Conservation (phyloP, 805 yeast species). For the Myxozyma sirexii region DNA sequence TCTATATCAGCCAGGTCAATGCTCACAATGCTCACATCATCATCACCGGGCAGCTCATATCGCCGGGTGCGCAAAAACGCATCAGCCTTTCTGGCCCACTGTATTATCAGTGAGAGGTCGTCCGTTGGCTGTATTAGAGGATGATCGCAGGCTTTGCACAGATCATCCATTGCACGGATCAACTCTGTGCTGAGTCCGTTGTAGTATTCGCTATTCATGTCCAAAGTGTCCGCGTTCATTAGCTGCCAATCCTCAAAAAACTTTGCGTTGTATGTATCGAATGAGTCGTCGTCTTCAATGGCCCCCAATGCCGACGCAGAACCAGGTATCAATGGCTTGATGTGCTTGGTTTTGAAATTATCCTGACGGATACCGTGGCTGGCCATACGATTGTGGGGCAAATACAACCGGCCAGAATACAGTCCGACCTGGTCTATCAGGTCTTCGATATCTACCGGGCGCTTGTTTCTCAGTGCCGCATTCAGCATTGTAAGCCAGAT, state of each 20-base stretch:
- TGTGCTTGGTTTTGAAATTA: not conserved
- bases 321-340: not conserved
- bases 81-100: not conserved
- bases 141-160: not conserved
- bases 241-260: not conserved
- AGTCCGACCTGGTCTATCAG: not conserved
- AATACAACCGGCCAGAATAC: not conserved
- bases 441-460: not conserved
- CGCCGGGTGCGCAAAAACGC: not conserved
- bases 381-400: not conserved
- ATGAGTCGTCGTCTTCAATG: constrained; percentile 4
- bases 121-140: not conserved
- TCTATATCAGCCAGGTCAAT: not conserved
- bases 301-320: not conserved
- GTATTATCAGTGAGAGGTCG: not conserved
- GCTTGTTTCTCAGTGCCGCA: not conserved
- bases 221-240: not conserved
- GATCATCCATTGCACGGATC: not conserved
- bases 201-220: not conserved
- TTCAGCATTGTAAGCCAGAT: not conserved
- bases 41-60: not conserved
- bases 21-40: not conserved
- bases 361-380: not conserved
- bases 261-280: not conserved
- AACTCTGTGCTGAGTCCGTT: constrained; percentile 1